Conservation (phyloP, 257 asterid species). For the Fraxinus cuspidata region DNA sequence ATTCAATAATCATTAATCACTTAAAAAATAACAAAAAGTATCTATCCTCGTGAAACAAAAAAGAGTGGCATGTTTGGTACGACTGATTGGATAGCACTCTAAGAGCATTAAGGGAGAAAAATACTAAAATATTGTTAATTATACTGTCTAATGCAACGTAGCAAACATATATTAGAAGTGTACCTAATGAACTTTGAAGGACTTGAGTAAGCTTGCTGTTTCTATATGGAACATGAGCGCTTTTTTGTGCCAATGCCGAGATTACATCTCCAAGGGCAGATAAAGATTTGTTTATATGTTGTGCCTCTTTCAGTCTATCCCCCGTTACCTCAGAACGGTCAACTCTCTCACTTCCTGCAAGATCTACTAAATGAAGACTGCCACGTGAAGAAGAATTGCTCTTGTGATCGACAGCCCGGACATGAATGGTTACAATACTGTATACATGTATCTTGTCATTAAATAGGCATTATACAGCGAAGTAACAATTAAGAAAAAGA, state of each 20-base stretch:
- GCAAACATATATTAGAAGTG: not conserved
- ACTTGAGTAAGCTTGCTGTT: constrained; percentile 99
- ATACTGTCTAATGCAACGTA: not conserved
- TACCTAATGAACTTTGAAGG: constrained; percentile 93
- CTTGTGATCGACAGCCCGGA: constrained; percentile 64
- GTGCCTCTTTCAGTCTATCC: constrained; percentile 94
- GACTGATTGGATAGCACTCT: not conserved
- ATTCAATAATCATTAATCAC: not conserved
- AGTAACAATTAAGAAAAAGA: not conserved
- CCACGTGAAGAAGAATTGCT: constrained; percentile 64
- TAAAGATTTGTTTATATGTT: constrained; percentile 86
- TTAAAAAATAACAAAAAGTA: not conserved
- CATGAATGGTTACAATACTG: constrained; percentile 84
- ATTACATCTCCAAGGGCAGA: constrained; percentile 99
- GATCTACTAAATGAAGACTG: constrained; percentile 98
- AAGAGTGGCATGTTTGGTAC: not conserved
- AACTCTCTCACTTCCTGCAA: constrained; percentile 97
- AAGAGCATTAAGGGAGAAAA: not conserved
- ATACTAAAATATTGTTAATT: not conserved
- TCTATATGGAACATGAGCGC: constrained; percentile 84
- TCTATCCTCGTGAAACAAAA: not conserved
- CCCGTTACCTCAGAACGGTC: constrained; percentile 98
- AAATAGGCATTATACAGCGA: not conserved
- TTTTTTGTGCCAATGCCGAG: constrained; percentile 83
- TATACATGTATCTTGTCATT: constrained; percentile 16